phyloP scores from a whole-genome alignment of 2,329 filamentous ascomycete species.

The Saccharata proteae region DNA sequence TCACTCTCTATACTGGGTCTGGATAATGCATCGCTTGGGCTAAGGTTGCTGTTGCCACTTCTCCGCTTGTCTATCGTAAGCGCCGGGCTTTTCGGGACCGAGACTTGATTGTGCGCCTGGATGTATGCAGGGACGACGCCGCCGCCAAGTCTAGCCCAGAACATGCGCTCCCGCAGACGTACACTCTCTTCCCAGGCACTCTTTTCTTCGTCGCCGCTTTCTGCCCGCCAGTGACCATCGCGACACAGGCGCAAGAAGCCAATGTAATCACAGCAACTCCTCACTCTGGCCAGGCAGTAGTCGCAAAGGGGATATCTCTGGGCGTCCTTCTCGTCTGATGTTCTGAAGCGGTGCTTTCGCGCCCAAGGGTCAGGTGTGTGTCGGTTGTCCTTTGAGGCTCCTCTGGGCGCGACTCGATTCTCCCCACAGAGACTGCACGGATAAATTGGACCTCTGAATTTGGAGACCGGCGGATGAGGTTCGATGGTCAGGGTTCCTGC shows the following conservation, averaged over 20 bases:
- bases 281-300: constrained; percentile 73
- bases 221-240: constrained; percentile 80
- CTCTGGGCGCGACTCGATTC: constrained; percentile 34
- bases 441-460: constrained; percentile 44
- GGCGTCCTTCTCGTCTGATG: constrained; percentile 73
- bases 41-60: constrained; percentile 16
- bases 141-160: constrained; percentile 87
- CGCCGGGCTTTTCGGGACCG: constrained; percentile 19
- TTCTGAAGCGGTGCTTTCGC: constrained; percentile 78
- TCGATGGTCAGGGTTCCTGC: constrained; percentile 84
- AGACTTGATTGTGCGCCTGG: constrained; percentile 20
- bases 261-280: constrained; percentile 84
- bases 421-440: constrained; percentile 88
- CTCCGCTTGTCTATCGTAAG: constrained; percentile 10
- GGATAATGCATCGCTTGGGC: constrained; percentile 16
- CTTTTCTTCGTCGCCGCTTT: constrained; percentile 72
- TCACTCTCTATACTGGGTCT: constrained; percentile 10
- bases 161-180: constrained; percentile 83
- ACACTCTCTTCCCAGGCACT: constrained; percentile 93
- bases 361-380: constrained; percentile 57
- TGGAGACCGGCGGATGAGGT: constrained; percentile 45
- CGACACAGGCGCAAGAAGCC: constrained; percentile 84
- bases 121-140: constrained; percentile 61
- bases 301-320: constrained; percentile 83
- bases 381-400: constrained; percentile 44